Conservation (phyloP, 306 rosid genomes). For the Corylus avellana region DNA sequence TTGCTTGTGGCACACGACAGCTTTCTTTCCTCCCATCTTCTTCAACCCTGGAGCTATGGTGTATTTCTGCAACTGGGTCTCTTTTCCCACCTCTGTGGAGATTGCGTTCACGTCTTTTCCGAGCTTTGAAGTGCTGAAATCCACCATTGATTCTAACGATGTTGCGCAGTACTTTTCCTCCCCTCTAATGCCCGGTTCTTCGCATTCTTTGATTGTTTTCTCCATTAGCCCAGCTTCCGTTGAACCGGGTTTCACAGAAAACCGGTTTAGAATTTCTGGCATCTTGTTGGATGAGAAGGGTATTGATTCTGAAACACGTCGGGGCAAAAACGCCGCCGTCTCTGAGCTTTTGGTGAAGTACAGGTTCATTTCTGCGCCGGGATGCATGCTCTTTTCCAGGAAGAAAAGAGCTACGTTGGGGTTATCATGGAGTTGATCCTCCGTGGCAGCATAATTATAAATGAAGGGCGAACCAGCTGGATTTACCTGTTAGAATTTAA, state of each 20-base stretch:
- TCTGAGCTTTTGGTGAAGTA: slow-evolving; percentile 47
- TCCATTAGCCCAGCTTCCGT: slow-evolving; percentile 43
- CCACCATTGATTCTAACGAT: slow-evolving; percentile 85
- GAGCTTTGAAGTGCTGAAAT: slow-evolving; percentile 64
- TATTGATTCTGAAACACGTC: slow-evolving; percentile 34
- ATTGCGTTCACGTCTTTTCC: slow-evolving; percentile 51
- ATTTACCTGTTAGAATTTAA: too few species aligned
- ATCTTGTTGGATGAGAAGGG: slow-evolving; percentile 70
- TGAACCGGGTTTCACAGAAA: slow-evolving; percentile 47
- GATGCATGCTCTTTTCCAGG: slow-evolving; percentile 55
- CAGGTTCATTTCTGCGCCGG: slow-evolving; percentile 42
- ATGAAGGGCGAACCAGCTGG: slow-evolving; percentile 5
- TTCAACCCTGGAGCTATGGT: slow-evolving; percentile 42
- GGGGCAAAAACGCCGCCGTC: slow-evolving; percentile 50
- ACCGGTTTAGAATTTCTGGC: slow-evolving; percentile 29
- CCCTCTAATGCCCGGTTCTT: slow-evolving; percentile 36
- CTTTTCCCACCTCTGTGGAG: slow-evolving; percentile 59
- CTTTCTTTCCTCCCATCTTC: slow-evolving; percentile 38
- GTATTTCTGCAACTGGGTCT: slow-evolving; percentile 42
- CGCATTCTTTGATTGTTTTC: slow-evolving; percentile 61
- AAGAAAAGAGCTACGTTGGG: slow-evolving; percentile 67
- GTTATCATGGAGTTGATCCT: slow-evolving; percentile 56
- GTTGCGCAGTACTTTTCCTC: slow-evolving; percentile 85
- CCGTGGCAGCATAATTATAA: slow-evolving; percentile 34
- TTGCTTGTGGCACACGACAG: slow-evolving; percentile 73